Conservation (phyloP, 495 filamentous ascomycete genomes). For the Aspergillus biplanus region DNA sequence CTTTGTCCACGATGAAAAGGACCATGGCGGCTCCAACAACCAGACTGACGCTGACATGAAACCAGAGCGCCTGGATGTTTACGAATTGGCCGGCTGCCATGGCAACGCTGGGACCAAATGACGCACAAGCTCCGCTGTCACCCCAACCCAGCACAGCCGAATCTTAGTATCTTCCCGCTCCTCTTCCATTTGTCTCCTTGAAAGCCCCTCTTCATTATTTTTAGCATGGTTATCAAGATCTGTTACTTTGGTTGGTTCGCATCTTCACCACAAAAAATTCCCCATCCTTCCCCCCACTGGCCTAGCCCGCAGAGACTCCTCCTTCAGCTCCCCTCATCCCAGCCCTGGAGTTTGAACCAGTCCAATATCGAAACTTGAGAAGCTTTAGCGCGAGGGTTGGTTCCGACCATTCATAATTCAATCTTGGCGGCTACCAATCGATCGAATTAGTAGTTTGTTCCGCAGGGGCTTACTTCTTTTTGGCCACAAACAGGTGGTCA, state of each 20-base stretch:
- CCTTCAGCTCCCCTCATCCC: conserved; percentile 1
- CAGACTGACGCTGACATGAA: conserved; percentile 25
- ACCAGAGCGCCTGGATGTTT: conserved; percentile 41
- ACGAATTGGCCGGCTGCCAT: conserved; percentile 44
- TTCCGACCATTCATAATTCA: conserved; percentile 19
- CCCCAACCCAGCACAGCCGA: background rate
- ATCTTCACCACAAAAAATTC: background rate
- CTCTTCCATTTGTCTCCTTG: conserved; percentile 11
- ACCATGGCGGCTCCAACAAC: conserved; percentile 19
- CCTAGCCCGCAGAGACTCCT: background rate
- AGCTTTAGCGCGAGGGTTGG: conserved; percentile 15
- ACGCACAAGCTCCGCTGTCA: conserved; percentile 31
- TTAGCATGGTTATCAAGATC: conserved; percentile 17
- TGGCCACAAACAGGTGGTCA: conserved; percentile 2
- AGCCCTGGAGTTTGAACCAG: conserved; percentile 2
- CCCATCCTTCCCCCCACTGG: background rate
- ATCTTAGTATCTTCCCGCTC: conserved; percentile 4
- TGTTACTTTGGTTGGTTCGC: conserved; percentile 7
- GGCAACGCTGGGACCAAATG: conserved; percentile 43
- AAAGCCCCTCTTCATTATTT: conserved; percentile 18
- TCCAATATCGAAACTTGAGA: conserved; percentile 11
- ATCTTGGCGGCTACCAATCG: conserved; percentile 17
- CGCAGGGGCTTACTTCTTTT: conserved; percentile 1
- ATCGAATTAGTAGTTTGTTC: conserved; percentile 4
- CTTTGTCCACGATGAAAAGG: conserved; percentile 21